phyloP scores from a whole-genome alignment of 139 green algal genomes.

The Chlamydomonas incerta region DNA sequence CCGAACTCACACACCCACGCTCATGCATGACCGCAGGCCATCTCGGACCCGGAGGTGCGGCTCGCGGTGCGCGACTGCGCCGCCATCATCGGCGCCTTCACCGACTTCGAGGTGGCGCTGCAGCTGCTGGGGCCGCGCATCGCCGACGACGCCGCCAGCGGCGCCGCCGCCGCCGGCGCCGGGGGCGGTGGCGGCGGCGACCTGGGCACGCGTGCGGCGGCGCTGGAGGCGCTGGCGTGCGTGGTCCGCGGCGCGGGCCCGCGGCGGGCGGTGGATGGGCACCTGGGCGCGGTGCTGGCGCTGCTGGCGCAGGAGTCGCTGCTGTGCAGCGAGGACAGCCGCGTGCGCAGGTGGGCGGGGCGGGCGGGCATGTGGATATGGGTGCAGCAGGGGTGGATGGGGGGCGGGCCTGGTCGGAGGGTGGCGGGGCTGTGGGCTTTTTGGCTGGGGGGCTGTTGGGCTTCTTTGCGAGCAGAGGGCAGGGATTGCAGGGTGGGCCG shows the following conservation, averaged over 20 bases:
- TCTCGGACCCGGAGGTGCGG: constrained; percentile 35
- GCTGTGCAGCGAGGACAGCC: constrained; percentile 35
- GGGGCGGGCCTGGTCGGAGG: too few relatives aligned
- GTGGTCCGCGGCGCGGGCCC: constrained; percentile 49
- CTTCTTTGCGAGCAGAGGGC: too few relatives aligned
- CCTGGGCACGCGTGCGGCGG: constrained; percentile 19
- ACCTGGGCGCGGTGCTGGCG: constrained; percentile 14
- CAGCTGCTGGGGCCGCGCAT: constrained; percentile 45
- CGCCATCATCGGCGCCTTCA: constrained; percentile 50
- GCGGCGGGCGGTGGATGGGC: constrained; percentile 39
- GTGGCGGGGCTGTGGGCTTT: too few relatives aligned
- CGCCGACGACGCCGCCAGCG: constrained; percentile 15
- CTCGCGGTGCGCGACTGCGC: constrained; percentile 22
- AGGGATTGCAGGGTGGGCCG: too few relatives aligned
- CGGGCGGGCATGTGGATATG: too few relatives aligned
- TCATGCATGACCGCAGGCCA: too few relatives aligned
- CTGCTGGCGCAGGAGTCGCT: constrained; percentile 30
- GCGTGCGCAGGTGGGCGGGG: neutral
- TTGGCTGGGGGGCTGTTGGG: too few relatives aligned
- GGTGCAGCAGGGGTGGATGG: too few relatives aligned
- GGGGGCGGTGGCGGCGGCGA: neutral
- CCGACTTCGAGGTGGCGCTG: constrained; percentile 33
- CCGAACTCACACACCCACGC: too few relatives aligned
- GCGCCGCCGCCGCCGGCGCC: too few relatives aligned
- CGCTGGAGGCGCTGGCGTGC: constrained; percentile 33